Percentiles rank a stretch among this genome's conserved stretches.
These are phyloP conservation scores for Talaromyces sp. DNA, from an alignment of 2,329 filamentous ascomycete genomes.

Conservation along the genomic window DNA sequence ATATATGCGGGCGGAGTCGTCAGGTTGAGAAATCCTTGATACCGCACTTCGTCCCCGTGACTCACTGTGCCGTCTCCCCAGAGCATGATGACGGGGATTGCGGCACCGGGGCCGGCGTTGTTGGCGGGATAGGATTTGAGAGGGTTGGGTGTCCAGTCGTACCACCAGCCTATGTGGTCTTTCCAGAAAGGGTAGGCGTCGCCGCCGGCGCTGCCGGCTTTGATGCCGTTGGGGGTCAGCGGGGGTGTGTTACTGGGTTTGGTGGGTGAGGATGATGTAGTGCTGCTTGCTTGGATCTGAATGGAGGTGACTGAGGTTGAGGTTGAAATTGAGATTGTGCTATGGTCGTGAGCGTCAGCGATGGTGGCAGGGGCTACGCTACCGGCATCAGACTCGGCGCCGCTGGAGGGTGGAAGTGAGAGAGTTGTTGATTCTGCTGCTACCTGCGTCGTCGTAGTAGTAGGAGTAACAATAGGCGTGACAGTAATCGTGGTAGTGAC, in stretches of 20 bases:
- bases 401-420: background rate
- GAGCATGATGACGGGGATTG: conserved; percentile 1
- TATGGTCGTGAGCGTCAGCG: background rate
- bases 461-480: background rate
- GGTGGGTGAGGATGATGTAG: background rate
- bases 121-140: background rate
- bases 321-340: background rate
- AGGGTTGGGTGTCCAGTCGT: conserved; percentile 2
- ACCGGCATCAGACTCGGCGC: background rate
- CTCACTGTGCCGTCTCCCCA: conserved; percentile 7
- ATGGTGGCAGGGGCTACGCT: background rate
- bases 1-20: background rate
- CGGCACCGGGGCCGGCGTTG: background rate
- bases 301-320: background rate
- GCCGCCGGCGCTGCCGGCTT: conserved; percentile 10
- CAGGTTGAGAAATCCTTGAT: background rate
- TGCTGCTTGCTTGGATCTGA: background rate
- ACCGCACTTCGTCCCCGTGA: background rate
- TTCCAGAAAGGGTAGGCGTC: conserved; percentile 9
- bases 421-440: background rate
- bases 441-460: background rate
- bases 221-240: conserved; percentile 10
- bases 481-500: background rate
- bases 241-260: background rate
- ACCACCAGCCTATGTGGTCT: conserved; percentile 7